These are phyloP conservation scores for Phytophthora citricola DNA, from an alignment of 352 stramenopile genomes.

Conservation along the genomic window DNA sequence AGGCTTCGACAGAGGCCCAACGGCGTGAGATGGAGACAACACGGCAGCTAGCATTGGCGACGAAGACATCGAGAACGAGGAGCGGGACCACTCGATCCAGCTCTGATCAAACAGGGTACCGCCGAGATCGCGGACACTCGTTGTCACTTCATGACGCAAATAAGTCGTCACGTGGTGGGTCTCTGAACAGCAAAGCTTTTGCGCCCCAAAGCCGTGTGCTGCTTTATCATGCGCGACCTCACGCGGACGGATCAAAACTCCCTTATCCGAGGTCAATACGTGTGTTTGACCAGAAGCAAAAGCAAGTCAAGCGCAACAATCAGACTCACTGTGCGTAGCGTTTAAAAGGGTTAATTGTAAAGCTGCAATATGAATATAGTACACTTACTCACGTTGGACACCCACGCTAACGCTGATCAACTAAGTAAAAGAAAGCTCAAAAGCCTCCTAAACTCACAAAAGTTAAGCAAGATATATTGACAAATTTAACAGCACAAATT, in stretches of 20 bases:
- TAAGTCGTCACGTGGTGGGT: neutral
- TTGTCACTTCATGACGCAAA: no score
- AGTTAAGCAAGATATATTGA: no score
- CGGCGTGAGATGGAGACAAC: constrained; percentile 60
- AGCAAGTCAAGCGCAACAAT: no score
- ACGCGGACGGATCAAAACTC: constrained; percentile 40
- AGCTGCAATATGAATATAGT: no score
- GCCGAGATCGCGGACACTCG: neutral
- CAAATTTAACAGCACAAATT: no score
- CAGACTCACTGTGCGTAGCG: no score
- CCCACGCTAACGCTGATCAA: no score
- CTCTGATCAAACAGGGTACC: neutral
- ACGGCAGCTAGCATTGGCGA: constrained; percentile 42
- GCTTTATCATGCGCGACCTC: constrained; percentile 32
- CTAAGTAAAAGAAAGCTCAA: no score
- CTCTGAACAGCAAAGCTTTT: neutral
- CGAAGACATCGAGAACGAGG: constrained; percentile 14
- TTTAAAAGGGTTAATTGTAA: no score
- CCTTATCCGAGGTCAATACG: constrained; percentile 32
- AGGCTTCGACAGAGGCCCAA: constrained; percentile 24
- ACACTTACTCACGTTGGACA: no score
- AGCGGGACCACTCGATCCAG: neutral
- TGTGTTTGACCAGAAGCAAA: no score
- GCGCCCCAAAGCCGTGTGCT: neutral
- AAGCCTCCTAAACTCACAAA: no score